Conservation (phyloP, 139 green algal genomes). For the Desmodesmus armatus region DNA sequence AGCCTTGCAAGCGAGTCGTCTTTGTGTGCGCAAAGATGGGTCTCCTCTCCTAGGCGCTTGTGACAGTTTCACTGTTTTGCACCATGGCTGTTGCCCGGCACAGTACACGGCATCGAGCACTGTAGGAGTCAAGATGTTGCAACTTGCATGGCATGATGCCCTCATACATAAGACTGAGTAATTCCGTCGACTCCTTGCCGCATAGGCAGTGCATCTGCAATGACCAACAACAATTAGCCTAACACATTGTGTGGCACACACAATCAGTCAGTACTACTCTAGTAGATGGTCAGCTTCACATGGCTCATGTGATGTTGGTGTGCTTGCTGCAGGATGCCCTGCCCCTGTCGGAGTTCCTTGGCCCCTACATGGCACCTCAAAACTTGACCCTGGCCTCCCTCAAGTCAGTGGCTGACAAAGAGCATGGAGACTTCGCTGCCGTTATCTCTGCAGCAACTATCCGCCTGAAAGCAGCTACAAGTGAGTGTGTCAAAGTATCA, state of each 20-base stretch:
- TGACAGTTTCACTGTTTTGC: background rate
- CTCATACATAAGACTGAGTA: background rate
- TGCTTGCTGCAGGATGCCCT: background rate
- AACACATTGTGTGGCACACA: no score
- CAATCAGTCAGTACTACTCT: no score
- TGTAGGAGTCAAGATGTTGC: background rate
- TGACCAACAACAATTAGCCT: no score
- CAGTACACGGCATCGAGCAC: background rate
- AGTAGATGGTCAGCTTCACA: background rate
- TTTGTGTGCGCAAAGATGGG: no score
- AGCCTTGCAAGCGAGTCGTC: background rate
- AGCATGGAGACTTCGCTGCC: slow-evolving; percentile 3
- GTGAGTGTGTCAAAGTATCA: no score
- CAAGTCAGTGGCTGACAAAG: background rate
- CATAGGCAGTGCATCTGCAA: no score
- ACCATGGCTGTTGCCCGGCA: background rate
- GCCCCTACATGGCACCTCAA: slow-evolving; percentile 38
- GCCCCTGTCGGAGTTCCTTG: slow-evolving; percentile 39
- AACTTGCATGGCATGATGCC: background rate
- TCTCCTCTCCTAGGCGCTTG: no score
- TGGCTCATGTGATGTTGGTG: background rate
- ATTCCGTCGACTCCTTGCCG: background rate
- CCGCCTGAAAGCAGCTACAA: background rate
- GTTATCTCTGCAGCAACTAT: slow-evolving; percentile 35
- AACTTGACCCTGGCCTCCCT: slow-evolving; percentile 27